phyloP scores from a whole-genome alignment of 1,284 basidiomycete genomes.

The Pisolithus thermaeus region DNA sequence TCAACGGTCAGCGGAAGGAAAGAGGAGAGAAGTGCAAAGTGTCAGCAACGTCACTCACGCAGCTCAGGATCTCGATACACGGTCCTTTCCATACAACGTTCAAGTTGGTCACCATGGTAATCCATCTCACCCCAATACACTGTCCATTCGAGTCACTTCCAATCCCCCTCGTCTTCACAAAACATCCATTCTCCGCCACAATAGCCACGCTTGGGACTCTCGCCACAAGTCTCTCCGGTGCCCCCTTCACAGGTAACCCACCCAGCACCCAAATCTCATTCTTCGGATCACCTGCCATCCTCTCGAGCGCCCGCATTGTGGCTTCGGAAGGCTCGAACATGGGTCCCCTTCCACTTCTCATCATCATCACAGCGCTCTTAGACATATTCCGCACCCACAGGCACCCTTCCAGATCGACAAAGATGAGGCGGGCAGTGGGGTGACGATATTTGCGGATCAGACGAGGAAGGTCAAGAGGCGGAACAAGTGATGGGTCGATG shows the following conservation, averaged over 20 bases:
- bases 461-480: conserved; percentile 44
- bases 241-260: conserved; percentile 59
- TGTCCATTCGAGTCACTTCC: neutral
- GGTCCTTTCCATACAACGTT: conserved; percentile 76
- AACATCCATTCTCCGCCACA: conserved; percentile 87
- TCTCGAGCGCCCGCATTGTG: conserved; percentile 51
- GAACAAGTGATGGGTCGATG: conserved; percentile 34
- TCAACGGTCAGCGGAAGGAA: too few species aligned
- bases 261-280: conserved; percentile 84
- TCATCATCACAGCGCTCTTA: conserved; percentile 19
- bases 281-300: conserved; percentile 54
- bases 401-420: conserved; percentile 79
- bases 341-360: conserved; percentile 37
- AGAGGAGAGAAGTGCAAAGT: too few species aligned
- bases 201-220: conserved; percentile 68
- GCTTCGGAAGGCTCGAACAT: conserved; percentile 47
- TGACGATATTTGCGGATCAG: conserved; percentile 59
- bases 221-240: conserved; percentile 58
- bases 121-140: conserved; percentile 51
- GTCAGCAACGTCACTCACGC: conserved; percentile 44
- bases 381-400: conserved; percentile 59
- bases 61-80: conserved; percentile 78
- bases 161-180: conserved; percentile 51
- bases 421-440: conserved; percentile 57
- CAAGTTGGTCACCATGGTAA: conserved; percentile 73